Conservation (phyloP, 2,329 filamentous ascomycete genomes). For the Sclerotinia sclerotiorum region DNA sequence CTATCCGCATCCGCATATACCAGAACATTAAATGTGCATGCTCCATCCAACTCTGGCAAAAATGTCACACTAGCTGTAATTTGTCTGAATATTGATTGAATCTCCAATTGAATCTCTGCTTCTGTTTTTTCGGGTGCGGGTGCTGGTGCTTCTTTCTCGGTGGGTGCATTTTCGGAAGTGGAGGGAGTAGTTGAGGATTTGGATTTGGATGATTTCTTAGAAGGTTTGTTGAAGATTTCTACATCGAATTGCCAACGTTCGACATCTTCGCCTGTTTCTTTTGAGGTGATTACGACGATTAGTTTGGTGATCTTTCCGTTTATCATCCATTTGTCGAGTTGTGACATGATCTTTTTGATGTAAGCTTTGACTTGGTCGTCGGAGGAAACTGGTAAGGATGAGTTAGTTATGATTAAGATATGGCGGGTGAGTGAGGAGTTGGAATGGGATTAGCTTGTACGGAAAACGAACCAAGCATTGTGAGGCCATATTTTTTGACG, state of each 20-base stretch:
- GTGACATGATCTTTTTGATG: slow-evolving; percentile 98
- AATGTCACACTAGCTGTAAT: slow-evolving; percentile 98
- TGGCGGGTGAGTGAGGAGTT: background rate
- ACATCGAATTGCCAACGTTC: slow-evolving; percentile 99
- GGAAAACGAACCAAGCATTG: slow-evolving; percentile 44
- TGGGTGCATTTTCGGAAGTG: slow-evolving; percentile 62
- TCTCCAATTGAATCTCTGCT: slow-evolving; percentile 89
- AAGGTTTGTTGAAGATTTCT: slow-evolving; percentile 45
- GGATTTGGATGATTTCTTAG: slow-evolving; percentile 43
- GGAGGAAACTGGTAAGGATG: slow-evolving; percentile 65
- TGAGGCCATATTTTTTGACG: slow-evolving; percentile 99
- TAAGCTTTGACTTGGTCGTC: slow-evolving; percentile 99
- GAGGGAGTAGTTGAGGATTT: slow-evolving; percentile 42
- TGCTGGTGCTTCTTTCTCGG: slow-evolving; percentile 42
- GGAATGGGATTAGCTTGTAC: background rate
- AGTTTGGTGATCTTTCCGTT: slow-evolving; percentile 96
- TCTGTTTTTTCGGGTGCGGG: slow-evolving; percentile 73
- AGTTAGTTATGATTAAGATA: background rate
- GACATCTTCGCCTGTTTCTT: slow-evolving; percentile 93
- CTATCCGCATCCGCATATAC: slow-evolving; percentile 97
- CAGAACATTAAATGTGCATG: slow-evolving; percentile 98
- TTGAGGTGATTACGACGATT: slow-evolving; percentile 93
- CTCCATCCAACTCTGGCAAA: slow-evolving; percentile 85
- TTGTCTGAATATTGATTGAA: slow-evolving; percentile 94
- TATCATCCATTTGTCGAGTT: slow-evolving; percentile 97